phyloP scores from a whole-genome alignment of 2,329 filamentous ascomycete genomes.

The Emmonsia crescens region DNA sequence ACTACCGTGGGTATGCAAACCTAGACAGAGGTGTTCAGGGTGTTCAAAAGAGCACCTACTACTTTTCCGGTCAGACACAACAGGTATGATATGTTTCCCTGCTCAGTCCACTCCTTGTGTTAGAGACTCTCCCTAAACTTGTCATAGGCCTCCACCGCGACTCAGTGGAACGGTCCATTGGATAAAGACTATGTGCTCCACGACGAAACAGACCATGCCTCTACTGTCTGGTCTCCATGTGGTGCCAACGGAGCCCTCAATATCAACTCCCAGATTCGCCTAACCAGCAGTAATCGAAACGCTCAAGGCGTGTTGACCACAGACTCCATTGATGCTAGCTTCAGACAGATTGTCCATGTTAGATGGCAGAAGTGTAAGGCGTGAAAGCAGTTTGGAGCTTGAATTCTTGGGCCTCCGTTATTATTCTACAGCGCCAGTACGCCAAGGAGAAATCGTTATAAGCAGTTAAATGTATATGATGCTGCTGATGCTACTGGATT shows the following conservation, averaged over 20 bases:
- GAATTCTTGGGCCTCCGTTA: background rate
- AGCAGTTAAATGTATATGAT: background rate
- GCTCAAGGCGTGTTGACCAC: slow-evolving; percentile 36
- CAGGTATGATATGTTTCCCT: slow-evolving; percentile 24
- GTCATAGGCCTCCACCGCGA: slow-evolving; percentile 25
- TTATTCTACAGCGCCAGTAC: background rate
- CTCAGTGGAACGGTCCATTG: slow-evolving; percentile 35
- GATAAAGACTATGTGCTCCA: slow-evolving; percentile 36
- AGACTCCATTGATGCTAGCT: slow-evolving; percentile 41
- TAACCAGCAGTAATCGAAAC: slow-evolving; percentile 22
- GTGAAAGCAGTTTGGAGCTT: background rate
- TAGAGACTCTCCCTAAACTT: slow-evolving; percentile 14
- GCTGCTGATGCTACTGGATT: background rate
- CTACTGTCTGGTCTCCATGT: slow-evolving; percentile 44
- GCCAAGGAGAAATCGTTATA: background rate
- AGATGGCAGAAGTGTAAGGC: slow-evolving; percentile 34
- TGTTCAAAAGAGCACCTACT: slow-evolving; percentile 43
- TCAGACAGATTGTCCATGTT: slow-evolving; percentile 33
- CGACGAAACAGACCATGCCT: slow-evolving; percentile 36
- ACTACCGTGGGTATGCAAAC: slow-evolving; percentile 42
- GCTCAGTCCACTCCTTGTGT: background rate
- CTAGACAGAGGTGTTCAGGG: slow-evolving; percentile 39
- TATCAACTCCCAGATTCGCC: slow-evolving; percentile 43
- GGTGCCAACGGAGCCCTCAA: slow-evolving; percentile 41
- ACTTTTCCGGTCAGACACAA: slow-evolving; percentile 39